A percentile compares a stretch with the other conserved stretches of the same genome.
Conservation (phyloP, 2,329 filamentous ascomycete species). For the Fusarium irregulare region DNA sequence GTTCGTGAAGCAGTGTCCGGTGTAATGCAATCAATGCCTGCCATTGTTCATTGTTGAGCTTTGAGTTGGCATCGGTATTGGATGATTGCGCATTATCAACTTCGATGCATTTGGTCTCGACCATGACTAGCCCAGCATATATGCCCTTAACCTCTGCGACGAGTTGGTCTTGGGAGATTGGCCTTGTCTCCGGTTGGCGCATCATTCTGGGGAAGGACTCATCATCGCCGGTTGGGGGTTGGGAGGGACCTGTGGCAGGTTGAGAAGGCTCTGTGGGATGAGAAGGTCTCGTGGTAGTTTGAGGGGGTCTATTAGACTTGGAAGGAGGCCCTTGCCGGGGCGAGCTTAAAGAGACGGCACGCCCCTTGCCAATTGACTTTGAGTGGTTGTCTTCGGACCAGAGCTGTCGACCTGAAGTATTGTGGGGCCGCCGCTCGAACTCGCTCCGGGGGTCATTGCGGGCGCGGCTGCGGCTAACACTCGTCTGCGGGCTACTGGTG, state of each 20-base stretch:
- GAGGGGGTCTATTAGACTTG: background rate
- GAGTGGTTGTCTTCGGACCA: conserved; percentile 45
- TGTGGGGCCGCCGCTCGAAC: conserved; percentile 39
- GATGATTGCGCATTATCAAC: conserved; percentile 74
- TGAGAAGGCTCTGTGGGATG: conserved; percentile 6
- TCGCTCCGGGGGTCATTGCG: conserved; percentile 29
- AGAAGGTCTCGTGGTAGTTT: background rate
- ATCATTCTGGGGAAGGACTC: conserved; percentile 29
- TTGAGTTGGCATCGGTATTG: conserved; percentile 55
- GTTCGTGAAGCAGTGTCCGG: conserved; percentile 81
- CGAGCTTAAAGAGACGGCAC: conserved; percentile 12
- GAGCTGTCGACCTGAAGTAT: conserved; percentile 41
- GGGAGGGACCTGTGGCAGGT: background rate
- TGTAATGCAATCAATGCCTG: conserved; percentile 86
- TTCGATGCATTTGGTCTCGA: conserved; percentile 88
- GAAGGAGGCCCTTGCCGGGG: conserved; percentile 1
- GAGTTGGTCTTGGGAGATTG: conserved; percentile 80
- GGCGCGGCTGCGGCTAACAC: conserved; percentile 24
- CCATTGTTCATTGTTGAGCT: conserved; percentile 77
- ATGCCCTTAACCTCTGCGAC: conserved; percentile 85
- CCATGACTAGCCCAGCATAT: conserved; percentile 85
- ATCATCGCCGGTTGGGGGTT: conserved; percentile 8
- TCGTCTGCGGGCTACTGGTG: conserved; percentile 24
- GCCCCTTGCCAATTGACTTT: conserved; percentile 19
- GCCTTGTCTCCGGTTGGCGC: conserved; percentile 29